Base-by-base conservation (phyloP, 768 basidiomycete species). In the Leucosporidium creatinivorum region DNA sequence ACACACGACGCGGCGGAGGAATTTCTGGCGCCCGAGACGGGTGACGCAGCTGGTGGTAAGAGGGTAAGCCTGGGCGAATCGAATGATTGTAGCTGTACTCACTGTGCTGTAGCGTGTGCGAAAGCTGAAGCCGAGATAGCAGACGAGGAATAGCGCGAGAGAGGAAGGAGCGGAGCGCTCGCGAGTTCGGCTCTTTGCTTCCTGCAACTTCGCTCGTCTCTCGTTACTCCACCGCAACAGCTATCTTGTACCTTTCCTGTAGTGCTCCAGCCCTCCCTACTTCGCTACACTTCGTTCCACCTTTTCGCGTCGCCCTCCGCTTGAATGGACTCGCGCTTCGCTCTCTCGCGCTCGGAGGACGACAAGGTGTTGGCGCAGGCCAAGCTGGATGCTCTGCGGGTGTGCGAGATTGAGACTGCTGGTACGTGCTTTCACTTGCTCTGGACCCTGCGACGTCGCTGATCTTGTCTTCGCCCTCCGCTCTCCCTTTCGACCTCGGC, bases 301-400 rank as follows among this genome's bases (percentile, higher is more conserved):
- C 21, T 28, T 17, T 26, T 21, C 55, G 4, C 30, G 1, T 44
- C 26, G 18, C 19, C 50, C 33, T 25, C 9, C 30, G 5, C 31
- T 25, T 2, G 5, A 2, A 71, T 71, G 70, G 58, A 60, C 58
- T 60, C 67, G 18, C 51, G 70, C 0, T 72, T 63, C 61, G 70
- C 70, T 4, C 70, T 72, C 58, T 59, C 51, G 17, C 47, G 70
- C 23, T 61, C 65, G n/a, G 70, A 72, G 44, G 70, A 72, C 18
- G 70, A 68, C 61, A 50, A 60, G 33, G 65, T 72, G 49, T 33
- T 68, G 26, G 51, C 49, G 26, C 61, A 55, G 30, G 63, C 61
- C 64, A 56, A 61, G 39, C 36, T 54, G 0, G 55, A 66, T 28
- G 61, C 67, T 1, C 62, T 72, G 49, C 48, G 56, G 33, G 61